These are phyloP conservation scores for Rhodotorula sp. DNA, from an alignment of 1,284 basidiomycete species.

Conservation along the genomic window DNA sequence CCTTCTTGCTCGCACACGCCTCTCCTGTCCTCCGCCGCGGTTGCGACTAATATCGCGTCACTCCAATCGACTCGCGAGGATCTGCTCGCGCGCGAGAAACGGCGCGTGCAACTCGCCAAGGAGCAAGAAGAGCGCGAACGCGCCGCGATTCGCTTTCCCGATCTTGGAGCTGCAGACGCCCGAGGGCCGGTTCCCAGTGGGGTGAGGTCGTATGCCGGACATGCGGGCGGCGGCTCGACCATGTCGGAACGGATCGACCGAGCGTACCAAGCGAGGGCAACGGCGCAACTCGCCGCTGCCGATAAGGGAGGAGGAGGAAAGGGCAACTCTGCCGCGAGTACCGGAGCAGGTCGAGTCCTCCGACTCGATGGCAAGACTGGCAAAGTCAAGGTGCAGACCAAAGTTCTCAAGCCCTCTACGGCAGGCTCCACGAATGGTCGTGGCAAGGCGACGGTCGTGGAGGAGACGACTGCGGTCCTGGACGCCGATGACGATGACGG, in stretches of 20 bases:
- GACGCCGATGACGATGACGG: conserved; percentile 13
- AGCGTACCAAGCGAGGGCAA: conserved; percentile 14
- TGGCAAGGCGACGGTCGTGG: neutral
- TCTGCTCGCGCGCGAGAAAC: conserved; percentile 22
- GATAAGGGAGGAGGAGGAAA: neutral
- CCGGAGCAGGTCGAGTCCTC: conserved; percentile 27
- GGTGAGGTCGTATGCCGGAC: conserved; percentile 29
- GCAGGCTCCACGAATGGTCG: neutral
- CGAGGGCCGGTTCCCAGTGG: neutral
- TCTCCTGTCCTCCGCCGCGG: conserved; percentile 24
- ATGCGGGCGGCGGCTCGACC: conserved; percentile 29
- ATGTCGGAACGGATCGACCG: conserved; percentile 28
- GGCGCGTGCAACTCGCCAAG: conserved; percentile 5
- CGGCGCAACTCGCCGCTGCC: conserved; percentile 4
- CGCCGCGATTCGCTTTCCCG: conserved; percentile 37
- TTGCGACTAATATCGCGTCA: conserved; percentile 16
- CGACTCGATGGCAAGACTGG: conserved; percentile 37
- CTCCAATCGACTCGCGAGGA: conserved; percentile 11
- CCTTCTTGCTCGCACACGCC: conserved; percentile 49
- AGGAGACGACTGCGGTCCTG: conserved; percentile 7
- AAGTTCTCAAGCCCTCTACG: neutral
- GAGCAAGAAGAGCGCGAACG: conserved; percentile 32
- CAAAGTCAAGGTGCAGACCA: conserved; percentile 38
- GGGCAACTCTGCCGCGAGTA: neutral
- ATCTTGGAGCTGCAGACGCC: conserved; percentile 14